Evolutionary conservation across 495 filamentous ascomycete species (phyloP).

Genomic region (Penicillium salamii): DNA sequence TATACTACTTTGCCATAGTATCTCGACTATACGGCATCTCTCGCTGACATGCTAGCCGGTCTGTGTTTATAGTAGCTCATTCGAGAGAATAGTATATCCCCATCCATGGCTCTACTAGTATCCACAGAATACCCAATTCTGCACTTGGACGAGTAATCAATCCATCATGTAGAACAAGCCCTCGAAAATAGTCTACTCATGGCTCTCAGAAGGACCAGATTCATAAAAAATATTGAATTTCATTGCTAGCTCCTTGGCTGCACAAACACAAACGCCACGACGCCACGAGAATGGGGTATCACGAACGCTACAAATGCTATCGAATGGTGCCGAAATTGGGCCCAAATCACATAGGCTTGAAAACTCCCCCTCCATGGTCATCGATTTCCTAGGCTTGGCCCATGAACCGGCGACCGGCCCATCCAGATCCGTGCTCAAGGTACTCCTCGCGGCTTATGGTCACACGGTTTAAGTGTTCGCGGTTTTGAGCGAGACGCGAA

Average conservation of each 20-base stretch:
- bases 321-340: neutral
- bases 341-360: too few species aligned
- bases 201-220: too few species aligned
- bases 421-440: constrained; percentile 76
- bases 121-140: neutral
- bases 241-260: too few species aligned
- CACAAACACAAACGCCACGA: too few species aligned
- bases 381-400: neutral
- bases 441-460: constrained; percentile 86
- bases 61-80: too few species aligned
- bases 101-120: neutral
- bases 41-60: too few species aligned
- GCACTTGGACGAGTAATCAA: constrained; percentile 2
- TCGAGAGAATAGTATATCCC: too few species aligned
- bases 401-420: constrained; percentile 70
- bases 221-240: too few species aligned
- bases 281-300: constrained; percentile 26
- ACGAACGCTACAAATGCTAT: constrained; percentile 12
- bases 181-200: too few species aligned
- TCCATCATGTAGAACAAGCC: neutral
- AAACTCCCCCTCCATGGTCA: constrained; percentile 9
- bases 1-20: too few species aligned
- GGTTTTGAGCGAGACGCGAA: constrained; percentile 67
- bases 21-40: too few species aligned
- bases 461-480: constrained; percentile 55